Base-by-base conservation (phyloP, 1,139 yeast species). In the Kazachstania sp. region DNA sequence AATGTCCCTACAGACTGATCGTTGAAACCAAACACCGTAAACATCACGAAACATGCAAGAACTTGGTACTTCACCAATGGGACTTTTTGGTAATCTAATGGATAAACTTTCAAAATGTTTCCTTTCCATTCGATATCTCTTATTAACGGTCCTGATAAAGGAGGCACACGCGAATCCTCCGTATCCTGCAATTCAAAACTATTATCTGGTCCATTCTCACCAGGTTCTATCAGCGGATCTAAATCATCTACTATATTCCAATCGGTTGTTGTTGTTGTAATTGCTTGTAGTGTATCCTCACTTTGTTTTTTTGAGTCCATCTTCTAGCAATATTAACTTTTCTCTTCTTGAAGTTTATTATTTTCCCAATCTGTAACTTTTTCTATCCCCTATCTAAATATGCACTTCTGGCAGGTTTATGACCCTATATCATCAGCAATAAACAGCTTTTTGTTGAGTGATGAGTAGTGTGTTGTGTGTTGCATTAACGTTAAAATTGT, bases 1-100 rank as follows among this genome's bases (percentile, higher is more conserved):
- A 64, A 49, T 13, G 65, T 56, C 1, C 68, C 68, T 1, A 61
- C 56, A 6, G 59, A 51, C 42, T 64, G 67, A 41, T 64, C 67
- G 43, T 60, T 64, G 37, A 64, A 45, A 1, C 68, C 68, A 47
- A 64, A 60, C 3, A 62, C 61, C 3, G 55, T 37, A 42, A 64
- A 64, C 53, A 63, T 53, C 4, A 57, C 23, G 12, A 61, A 46
- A 45, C 64, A 54, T 12, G 63, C 51, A 3, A 53, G 44, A 9
- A 63, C 51, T 44, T 64, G 67, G 40, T 49, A 50, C 42, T 52
- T 55, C 2, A 64, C 64, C 12, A 61, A 19, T 1, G 56, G 53
- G 9, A 55, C 55, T 38, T 44, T 52, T 30, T 52, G 54, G 41
- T 61, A 60, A 48, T 63, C 56, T 31, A 60, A 45, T 1, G 65